phyloP scores from a whole-genome alignment of 805 yeast species.

The Blastobotrys chiropterorum region DNA sequence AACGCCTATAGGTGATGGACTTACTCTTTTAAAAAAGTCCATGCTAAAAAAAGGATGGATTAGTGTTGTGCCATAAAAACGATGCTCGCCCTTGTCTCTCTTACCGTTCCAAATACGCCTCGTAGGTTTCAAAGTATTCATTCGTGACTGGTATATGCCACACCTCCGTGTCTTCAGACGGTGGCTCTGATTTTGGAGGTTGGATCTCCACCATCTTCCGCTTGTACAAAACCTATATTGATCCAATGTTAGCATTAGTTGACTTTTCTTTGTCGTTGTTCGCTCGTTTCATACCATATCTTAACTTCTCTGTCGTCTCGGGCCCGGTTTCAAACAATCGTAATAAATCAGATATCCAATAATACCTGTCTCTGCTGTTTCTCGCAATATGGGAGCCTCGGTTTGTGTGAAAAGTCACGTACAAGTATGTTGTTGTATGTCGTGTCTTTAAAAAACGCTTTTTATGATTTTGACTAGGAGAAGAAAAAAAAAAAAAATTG shows the following conservation, averaged over 20 bases:
- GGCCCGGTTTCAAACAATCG: not conserved
- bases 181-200: slow-evolving; percentile 14
- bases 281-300: not conserved
- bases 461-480: not conserved
- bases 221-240: slow-evolving; percentile 33
- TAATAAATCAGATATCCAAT: not conserved
- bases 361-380: not conserved
- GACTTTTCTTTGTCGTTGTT: not conserved
- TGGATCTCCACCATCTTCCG: slow-evolving; percentile 27
- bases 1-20: not conserved
- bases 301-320: not conserved
- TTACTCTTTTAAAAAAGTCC: slow-evolving; percentile 33
- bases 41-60: no score
- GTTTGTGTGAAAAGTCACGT: not conserved
- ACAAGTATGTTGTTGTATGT: not conserved
- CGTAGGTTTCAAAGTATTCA: slow-evolving; percentile 80
- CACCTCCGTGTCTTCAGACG: slow-evolving; percentile 45
- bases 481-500: not conserved
- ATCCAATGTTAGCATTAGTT: not conserved
- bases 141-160: slow-evolving; percentile 80
- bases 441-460: not conserved
- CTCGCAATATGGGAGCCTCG: not conserved
- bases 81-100: not conserved
- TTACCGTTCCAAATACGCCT: slow-evolving; percentile 52
- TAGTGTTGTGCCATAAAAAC: no score